Percentiles rank a stretch among this genome's conserved stretches.
Conservation (phyloP, 768 basidiomycete genomes). For the Trametes villosa region DNA sequence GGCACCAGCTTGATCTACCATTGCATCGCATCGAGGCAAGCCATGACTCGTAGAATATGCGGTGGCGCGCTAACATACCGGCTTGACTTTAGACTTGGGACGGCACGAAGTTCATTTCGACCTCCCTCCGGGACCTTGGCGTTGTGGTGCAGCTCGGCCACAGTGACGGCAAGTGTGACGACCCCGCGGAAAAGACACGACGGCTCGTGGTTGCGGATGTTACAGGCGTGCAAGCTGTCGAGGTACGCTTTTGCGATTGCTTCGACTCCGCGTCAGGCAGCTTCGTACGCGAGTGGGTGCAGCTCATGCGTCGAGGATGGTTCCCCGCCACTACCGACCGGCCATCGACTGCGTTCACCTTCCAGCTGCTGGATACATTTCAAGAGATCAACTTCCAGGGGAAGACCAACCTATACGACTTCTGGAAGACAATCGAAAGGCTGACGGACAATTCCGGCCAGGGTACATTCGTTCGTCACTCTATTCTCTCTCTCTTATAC, state of each 20-base stretch:
- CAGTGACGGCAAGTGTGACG: too few species aligned
- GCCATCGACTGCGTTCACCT: conserved; percentile 37
- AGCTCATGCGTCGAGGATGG: conserved; percentile 37
- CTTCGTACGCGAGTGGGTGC: background rate
- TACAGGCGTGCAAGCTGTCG: background rate
- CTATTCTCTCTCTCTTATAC: conserved; percentile 11
- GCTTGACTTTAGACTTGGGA: background rate
- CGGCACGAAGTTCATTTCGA: too few species aligned
- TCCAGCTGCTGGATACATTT: conserved; percentile 35
- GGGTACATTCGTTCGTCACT: background rate
- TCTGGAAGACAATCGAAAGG: conserved; percentile 32
- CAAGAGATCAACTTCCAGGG: conserved; percentile 40
- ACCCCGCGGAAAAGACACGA: too few species aligned
- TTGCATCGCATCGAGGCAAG: too few species aligned
- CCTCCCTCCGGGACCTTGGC: too few species aligned
- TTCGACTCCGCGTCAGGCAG: background rate
- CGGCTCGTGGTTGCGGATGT: background rate
- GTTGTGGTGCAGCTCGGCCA: too few species aligned
- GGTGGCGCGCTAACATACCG: background rate
- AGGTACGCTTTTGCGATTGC: background rate
- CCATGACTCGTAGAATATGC: too few species aligned
- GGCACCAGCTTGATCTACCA: too few species aligned
- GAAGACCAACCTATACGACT: conserved; percentile 40
- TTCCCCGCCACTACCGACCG: conserved; percentile 37
- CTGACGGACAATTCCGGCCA: conserved; percentile 37